Conservation (phyloP, 139 green algal genomes). For the Gonium pectorale region DNA sequence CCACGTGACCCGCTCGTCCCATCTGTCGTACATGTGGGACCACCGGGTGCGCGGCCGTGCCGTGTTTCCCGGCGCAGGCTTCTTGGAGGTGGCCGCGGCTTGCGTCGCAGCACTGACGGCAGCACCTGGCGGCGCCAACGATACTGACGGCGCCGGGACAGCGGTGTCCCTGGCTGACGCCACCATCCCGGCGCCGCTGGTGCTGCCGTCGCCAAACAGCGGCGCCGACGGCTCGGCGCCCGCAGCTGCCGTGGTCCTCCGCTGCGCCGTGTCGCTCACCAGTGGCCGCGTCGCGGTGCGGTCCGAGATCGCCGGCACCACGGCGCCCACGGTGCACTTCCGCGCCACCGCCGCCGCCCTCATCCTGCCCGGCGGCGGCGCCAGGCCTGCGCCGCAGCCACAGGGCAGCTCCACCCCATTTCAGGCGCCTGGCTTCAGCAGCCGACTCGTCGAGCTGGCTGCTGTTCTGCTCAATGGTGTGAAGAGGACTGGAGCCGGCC, state of each 20-base stretch:
- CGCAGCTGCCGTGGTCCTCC: background rate
- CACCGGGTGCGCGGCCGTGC: constrained; percentile 69
- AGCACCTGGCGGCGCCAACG: background rate
- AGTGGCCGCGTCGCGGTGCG: constrained; percentile 15
- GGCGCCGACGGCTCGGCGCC: background rate
- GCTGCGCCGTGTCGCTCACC: constrained; percentile 23
- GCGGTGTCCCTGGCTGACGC: constrained; percentile 41
- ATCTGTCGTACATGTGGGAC: constrained; percentile 66
- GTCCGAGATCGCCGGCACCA: background rate
- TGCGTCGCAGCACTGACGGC: constrained; percentile 5
- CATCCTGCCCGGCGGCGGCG: too few species aligned
- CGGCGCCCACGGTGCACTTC: constrained; percentile 5
- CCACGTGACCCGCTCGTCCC: background rate
- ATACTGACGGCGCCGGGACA: background rate
- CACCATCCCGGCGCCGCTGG: constrained; percentile 63
- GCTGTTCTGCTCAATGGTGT: too few species aligned
- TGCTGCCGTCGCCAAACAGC: constrained; percentile 35
- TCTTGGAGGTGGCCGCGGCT: constrained; percentile 66
- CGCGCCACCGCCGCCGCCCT: background rate
- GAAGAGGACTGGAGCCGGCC: too few species aligned
- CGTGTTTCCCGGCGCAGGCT: constrained; percentile 74
- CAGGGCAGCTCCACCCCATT: too few species aligned
- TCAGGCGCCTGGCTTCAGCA: too few species aligned
- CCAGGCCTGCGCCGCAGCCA: too few species aligned
- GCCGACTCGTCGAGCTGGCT: too few species aligned